These are phyloP conservation scores for Maudiozyma bulderi DNA, from an alignment of 805 yeast species.

Conservation along the genomic window DNA sequence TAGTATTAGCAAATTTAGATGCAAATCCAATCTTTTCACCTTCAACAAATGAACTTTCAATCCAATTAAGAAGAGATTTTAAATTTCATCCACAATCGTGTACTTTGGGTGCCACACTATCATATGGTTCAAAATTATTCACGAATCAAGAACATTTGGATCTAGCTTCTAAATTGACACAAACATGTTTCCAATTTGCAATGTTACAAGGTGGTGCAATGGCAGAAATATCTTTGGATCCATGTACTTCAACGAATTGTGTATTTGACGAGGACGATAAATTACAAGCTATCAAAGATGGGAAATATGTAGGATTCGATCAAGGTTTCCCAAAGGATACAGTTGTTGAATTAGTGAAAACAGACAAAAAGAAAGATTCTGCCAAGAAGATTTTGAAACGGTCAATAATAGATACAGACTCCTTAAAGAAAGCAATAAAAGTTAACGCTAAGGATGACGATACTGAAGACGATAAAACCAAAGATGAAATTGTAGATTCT, in stretches of 20 bases:
- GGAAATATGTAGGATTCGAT: conserved; percentile 11
- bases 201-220: conserved; percentile 28
- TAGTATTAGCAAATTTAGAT: conserved; percentile 3
- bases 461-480: not conserved
- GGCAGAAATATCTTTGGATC: conserved; percentile 2
- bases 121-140: conserved; percentile 37
- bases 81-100: conserved; percentile 40
- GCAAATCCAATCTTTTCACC: conserved; percentile 11
- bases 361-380: not conserved
- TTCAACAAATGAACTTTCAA: conserved; percentile 16
- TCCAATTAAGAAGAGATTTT: conserved; percentile 22
- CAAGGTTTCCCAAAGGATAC: conserved; percentile 2
- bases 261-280: conserved; percentile 14
- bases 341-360: not conserved
- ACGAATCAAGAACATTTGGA: conserved; percentile 27
- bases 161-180: conserved; percentile 36
- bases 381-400: not conserved
- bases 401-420: not conserved
- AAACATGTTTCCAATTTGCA: conserved; percentile 41
- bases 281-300: conserved; percentile 13
- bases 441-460: not conserved
- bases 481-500: conserved; percentile 1
- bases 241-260: conserved; percentile 6
- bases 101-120: conserved; percentile 46
- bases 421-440: not conserved